A percentile compares a stretch with the other conserved stretches of the same genome.
Conservation (phyloP, 169 alveolate genomes). For the Plasmodium billcollinsi region DNA sequence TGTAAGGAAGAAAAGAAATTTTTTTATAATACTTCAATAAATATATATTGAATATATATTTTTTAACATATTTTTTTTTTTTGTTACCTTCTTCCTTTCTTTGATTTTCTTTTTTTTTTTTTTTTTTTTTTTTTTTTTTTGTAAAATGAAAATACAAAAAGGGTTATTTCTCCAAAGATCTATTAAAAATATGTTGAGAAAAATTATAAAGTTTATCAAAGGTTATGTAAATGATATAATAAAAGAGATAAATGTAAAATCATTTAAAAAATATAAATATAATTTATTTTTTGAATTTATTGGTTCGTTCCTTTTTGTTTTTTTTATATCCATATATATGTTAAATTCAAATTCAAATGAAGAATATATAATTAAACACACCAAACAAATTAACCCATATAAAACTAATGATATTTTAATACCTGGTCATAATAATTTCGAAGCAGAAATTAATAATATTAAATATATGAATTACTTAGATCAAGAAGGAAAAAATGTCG, state of each 20-base stretch:
- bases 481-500: background rate
- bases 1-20: too few species aligned
- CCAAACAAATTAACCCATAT: slow-evolving; percentile 50
- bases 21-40: too few species aligned
- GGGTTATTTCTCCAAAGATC: slow-evolving; percentile 22
- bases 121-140: slow-evolving; percentile 15
- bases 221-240: slow-evolving; percentile 47
- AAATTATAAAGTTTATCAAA: slow-evolving; percentile 14
- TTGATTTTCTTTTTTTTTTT: slow-evolving; percentile 1
- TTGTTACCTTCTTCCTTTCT: background rate
- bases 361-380: slow-evolving; percentile 60
- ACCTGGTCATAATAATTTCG: slow-evolving; percentile 22
- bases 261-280: slow-evolving; percentile 64
- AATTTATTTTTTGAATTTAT: slow-evolving; percentile 68
- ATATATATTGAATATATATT: too few species aligned
- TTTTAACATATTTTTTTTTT: background rate
- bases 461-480: slow-evolving; percentile 13
- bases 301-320: slow-evolving; percentile 72
- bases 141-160: slow-evolving; percentile 53
- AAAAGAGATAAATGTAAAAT: slow-evolving; percentile 70
- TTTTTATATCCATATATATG: slow-evolving; percentile 62
- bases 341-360: slow-evolving; percentile 63
- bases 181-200: slow-evolving; percentile 12
- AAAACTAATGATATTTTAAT: slow-evolving; percentile 47
- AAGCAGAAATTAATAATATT: slow-evolving; percentile 33